Conservation (phyloP, 1,139 yeast species). For the Yamadazyma triangularis region DNA sequence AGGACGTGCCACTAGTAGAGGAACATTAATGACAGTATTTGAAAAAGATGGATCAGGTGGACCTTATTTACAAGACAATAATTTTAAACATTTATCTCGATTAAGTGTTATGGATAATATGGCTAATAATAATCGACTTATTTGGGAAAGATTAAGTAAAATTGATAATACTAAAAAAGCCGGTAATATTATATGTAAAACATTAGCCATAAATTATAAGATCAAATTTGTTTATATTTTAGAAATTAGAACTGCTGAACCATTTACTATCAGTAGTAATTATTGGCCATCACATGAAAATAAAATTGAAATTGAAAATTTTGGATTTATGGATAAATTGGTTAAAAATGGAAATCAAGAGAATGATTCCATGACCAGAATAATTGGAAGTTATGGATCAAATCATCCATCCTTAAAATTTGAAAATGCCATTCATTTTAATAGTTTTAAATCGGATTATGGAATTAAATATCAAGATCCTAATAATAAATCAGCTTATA, state of each 20-base stretch:
- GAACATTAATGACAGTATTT: conserved; percentile 37
- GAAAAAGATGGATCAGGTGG: conserved; percentile 63
- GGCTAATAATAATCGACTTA: conserved; percentile 14
- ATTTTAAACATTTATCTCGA: conserved; percentile 34
- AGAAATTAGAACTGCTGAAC: conserved; percentile 52
- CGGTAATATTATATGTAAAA: conserved; percentile 34
- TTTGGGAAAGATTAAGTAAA: conserved; percentile 38
- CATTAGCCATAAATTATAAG: conserved; percentile 32
- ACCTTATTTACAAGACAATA: conserved; percentile 47
- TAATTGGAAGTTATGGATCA: conserved; percentile 46
- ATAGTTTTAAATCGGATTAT: conserved; percentile 49
- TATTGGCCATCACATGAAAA: conserved; percentile 36
- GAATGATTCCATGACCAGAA: conserved; percentile 37
- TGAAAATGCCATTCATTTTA: conserved; percentile 43
- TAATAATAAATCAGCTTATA: conserved; percentile 25
- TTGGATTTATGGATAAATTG: conserved; percentile 33
- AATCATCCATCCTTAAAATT: conserved; percentile 25
- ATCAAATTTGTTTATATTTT: conserved; percentile 52
- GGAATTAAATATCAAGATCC: conserved; percentile 44
- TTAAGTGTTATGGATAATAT: conserved; percentile 15
- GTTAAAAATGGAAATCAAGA: conserved; percentile 16
- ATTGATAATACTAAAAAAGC: conserved; percentile 43
- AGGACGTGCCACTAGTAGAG: conserved; percentile 54
- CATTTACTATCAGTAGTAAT: conserved; percentile 33
- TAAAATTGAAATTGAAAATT: conserved; percentile 42